Evolutionary conservation across 345 rosid genomes (phyloP).

Genomic region (Capsella bursapastoris): DNA sequence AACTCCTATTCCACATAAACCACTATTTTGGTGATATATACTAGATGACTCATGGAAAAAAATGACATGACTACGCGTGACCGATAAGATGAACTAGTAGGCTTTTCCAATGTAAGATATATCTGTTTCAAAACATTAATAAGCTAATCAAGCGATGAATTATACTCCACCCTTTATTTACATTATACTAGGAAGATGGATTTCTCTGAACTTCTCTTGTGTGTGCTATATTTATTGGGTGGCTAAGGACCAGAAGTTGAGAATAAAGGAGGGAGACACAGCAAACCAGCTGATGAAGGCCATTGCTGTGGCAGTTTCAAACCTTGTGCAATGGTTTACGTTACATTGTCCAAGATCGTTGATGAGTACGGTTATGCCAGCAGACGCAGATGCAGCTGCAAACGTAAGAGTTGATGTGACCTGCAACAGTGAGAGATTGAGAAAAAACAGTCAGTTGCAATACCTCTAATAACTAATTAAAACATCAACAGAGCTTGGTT

Average conservation of each 20-base stretch:
- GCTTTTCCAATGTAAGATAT: not conserved
- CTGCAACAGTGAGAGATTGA: conserved; percentile 46
- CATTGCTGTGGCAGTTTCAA: conserved; percentile 75
- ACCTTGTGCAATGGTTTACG: conserved; percentile 62
- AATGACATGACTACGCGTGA: not conserved
- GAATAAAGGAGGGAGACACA: conserved; percentile 62
- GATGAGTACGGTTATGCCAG: conserved; percentile 74
- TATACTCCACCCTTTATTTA: conserved; percentile 33
- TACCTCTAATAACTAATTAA: not conserved
- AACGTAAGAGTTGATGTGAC: conserved; percentile 71
- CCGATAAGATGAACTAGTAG: conserved; percentile 18
- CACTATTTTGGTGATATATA: conserved; percentile 9
- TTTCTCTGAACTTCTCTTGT: conserved; percentile 3
- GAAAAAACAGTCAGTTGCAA: not conserved
- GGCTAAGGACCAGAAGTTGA: conserved; percentile 81
- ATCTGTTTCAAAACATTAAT: conserved; percentile 23
- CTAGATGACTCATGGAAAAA: conserved; percentile 1
- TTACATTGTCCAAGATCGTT: conserved; percentile 59
- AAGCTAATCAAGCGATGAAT: conserved; percentile 4
- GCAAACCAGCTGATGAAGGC: conserved; percentile 79
- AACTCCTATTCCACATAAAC: conserved; percentile 17
- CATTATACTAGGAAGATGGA: conserved; percentile 5
- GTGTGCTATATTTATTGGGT: conserved; percentile 48
- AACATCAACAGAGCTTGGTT: conserved; percentile 20
- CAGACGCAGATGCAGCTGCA: conserved; percentile 82